Conservation (phyloP, 2,329 filamentous ascomycete genomes). For the Graphilbum sp. region DNA sequence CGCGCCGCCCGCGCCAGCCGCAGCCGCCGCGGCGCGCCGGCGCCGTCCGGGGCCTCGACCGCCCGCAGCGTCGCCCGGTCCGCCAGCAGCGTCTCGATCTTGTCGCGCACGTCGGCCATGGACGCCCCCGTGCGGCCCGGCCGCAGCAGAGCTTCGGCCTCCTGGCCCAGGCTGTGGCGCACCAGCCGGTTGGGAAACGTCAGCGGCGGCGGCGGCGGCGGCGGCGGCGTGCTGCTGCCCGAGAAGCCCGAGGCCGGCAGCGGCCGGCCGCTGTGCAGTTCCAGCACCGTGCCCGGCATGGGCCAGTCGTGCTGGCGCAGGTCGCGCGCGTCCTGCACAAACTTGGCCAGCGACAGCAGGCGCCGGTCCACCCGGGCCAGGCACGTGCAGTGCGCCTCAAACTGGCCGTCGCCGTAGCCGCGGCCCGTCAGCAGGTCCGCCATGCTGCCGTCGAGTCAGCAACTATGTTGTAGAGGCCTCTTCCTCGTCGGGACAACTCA, state of each 20-base stretch:
- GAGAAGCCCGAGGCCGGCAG: too few species aligned
- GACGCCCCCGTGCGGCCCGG: conserved; percentile 16
- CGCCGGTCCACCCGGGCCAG: conserved; percentile 34
- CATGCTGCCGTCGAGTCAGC: neutral
- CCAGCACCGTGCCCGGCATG: conserved; percentile 53
- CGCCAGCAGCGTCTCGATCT: conserved; percentile 25
- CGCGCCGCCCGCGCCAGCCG: conserved; percentile 14
- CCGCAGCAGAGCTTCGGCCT: conserved; percentile 24
- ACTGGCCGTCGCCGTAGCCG: conserved; percentile 44
- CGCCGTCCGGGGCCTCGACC: too few species aligned
- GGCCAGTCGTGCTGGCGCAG: conserved; percentile 31
- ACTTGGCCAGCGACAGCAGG: conserved; percentile 43
- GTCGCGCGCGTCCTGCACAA: conserved; percentile 35
- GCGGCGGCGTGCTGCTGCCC: too few species aligned
- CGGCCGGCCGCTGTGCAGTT: conserved; percentile 33
- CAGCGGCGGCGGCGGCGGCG: conserved; percentile 14
- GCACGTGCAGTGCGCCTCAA: conserved; percentile 38
- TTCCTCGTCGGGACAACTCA: too few species aligned
- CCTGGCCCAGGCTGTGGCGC: conserved; percentile 23
- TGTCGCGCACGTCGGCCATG: conserved; percentile 32
- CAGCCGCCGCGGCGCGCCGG: neutral
- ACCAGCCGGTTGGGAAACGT: conserved; percentile 45
- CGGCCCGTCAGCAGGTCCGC: conserved; percentile 22
- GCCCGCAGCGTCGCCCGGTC: conserved; percentile 25
- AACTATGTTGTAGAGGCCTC: too few species aligned